Base-by-base conservation (phyloP, 805 yeast genomes). In the Candida montana region DNA sequence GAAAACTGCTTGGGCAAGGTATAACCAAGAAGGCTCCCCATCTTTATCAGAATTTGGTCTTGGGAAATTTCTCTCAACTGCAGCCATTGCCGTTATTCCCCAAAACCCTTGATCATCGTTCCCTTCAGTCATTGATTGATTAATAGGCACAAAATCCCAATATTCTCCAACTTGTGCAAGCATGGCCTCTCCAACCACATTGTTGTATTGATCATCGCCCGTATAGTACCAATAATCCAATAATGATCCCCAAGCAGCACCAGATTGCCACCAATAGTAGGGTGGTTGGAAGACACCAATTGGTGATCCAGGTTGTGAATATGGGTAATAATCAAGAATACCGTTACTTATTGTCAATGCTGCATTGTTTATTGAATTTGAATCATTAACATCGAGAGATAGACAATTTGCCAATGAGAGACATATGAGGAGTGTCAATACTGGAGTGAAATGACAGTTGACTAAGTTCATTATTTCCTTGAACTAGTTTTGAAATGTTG, bases 231-330 rank as follows among this genome's bases (percentile, higher is more conserved):
- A 73, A 62, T 84, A 83, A 60, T 89, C 96, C 33, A 91, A 57
- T 72, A 91, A 67, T 16, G 84, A 71, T 8, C 96, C 95, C 86
- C 89, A 88, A 2, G 91, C 96, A 46, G 90, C 95, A 51, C 98
- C 98, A 9, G 97, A 95, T 66, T 89, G 88, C 97, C 97, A 90
- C 99, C 98, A 91, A 71, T 91, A 91, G 71, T 91, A 90, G 0
- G 98, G 98, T 57, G 71, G 67, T 11, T 81, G 68, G 61, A 93
- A 90, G 89, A 84, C 80, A 33, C 98, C 99, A 21, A 85, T 69
- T 5, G 89, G 75, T 8, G 90, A 83, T 28, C 96, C 97, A 33
- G 70, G 61, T 26, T 72, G 65, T 20, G 60, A 54, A 31, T 95
- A 91, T 13, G 74, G 78, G 57, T 89, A 89, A 62, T 89, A 89